Evolutionary conservation across 1,284 basidiomycete genomes (phyloP).

Genomic region (Cutaneotrichosporon dermatis): DNA sequence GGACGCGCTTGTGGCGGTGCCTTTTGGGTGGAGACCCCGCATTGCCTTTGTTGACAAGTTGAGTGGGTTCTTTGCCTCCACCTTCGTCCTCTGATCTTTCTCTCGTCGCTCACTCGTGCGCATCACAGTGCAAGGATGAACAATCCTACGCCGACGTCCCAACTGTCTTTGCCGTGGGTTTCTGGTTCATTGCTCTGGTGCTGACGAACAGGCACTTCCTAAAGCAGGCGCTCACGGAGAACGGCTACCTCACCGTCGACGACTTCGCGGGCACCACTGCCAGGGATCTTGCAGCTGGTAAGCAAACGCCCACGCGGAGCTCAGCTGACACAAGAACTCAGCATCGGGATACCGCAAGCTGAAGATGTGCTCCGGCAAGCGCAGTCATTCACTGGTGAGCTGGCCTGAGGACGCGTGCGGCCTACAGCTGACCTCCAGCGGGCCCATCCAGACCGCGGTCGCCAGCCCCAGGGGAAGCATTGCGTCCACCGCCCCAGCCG

Average conservation of each 20-base stretch:
- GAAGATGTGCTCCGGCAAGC: slow-evolving; percentile 33
- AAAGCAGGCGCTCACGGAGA: slow-evolving; percentile 33
- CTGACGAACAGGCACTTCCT: slow-evolving; percentile 23
- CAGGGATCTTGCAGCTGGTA: slow-evolving; percentile 37
- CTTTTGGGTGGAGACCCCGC: not conserved
- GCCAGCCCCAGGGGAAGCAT: not conserved
- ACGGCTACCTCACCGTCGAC: slow-evolving; percentile 31
- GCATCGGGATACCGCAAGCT: slow-evolving; percentile 27
- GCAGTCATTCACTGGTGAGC: not conserved
- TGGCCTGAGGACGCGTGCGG: not conserved
- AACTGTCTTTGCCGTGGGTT: slow-evolving; percentile 17
- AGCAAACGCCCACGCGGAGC: not conserved
- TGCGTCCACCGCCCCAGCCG: not conserved
- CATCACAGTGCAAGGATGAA: not conserved
- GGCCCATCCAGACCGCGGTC: slow-evolving; percentile 3
- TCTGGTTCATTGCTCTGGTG: too few species aligned
- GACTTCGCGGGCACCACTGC: slow-evolving; percentile 26
- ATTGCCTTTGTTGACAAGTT: not conserved
- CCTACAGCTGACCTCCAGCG: slow-evolving; percentile 4
- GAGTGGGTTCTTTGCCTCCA: not conserved
- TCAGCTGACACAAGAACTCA: slow-evolving; percentile 28
- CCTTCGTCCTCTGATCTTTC: not conserved
- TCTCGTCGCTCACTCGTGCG: too few species aligned
- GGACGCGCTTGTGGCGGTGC: not conserved
- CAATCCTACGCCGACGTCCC: slow-evolving; percentile 2